phyloP scores from a whole-genome alignment of 805 yeast species.

The Lachancea waltii region DNA sequence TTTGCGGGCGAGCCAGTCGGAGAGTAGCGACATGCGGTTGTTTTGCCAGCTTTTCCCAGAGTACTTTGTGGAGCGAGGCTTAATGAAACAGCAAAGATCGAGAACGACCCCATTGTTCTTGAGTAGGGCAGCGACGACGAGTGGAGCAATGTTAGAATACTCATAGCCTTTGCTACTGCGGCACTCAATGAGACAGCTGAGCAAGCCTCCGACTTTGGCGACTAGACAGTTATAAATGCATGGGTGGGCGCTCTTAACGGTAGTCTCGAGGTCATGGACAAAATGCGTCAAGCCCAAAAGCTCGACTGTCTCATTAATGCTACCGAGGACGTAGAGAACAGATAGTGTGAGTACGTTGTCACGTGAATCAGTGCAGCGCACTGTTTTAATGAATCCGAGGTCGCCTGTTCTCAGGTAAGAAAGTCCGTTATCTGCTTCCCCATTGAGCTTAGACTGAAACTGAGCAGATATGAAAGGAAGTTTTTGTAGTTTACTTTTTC shows the following conservation, averaged over 20 bases:
- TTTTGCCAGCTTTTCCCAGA: constrained; percentile 67
- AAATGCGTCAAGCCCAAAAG: constrained; percentile 87
- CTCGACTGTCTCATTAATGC: constrained; percentile 82
- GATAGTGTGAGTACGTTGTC: constrained; percentile 48
- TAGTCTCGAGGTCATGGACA: constrained; percentile 72
- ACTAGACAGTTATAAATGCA: constrained; percentile 50
- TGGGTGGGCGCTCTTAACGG: constrained; percentile 49
- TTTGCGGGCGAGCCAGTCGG: constrained; percentile 46
- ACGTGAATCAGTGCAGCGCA: constrained; percentile 39
- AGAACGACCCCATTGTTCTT: constrained; percentile 75
- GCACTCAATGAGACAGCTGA: constrained; percentile 67
- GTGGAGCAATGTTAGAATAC: constrained; percentile 69
- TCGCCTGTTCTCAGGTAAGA: constrained; percentile 87
- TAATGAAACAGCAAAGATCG: constrained; percentile 78
- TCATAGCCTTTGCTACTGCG: constrained; percentile 40
- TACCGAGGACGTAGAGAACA: constrained; percentile 77
- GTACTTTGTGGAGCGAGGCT: constrained; percentile 47
- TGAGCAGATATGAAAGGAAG: constrained; percentile 50
- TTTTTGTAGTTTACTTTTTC: constrained; percentile 32
- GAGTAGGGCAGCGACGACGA: constrained; percentile 70
- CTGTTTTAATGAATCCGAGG: constrained; percentile 82
- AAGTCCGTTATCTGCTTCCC: constrained; percentile 56
- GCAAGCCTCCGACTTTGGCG: constrained; percentile 75
- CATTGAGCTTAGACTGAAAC: constrained; percentile 52
- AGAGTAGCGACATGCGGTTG: constrained; percentile 65